A percentile compares a stretch with the other conserved stretches of the same genome.
These are phyloP conservation scores for Auricularia heimuer DNA, from an alignment of 768 basidiomycete genomes.

Conservation along the genomic window DNA sequence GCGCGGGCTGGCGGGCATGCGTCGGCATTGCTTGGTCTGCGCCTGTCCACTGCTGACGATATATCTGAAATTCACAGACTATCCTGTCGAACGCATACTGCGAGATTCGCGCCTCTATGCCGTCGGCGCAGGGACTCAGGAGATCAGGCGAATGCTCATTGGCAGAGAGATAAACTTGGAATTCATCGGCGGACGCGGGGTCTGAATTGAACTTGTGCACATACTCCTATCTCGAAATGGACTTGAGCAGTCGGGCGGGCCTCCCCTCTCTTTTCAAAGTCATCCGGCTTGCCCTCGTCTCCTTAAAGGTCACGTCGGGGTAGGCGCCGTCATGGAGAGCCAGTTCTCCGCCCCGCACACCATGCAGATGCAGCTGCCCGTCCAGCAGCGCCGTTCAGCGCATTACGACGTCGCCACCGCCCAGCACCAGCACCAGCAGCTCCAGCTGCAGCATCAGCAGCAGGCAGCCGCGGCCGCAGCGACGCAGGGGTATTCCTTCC, in stretches of 20 bases:
- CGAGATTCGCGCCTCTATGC: conserved; percentile 84
- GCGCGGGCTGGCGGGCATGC: neutral
- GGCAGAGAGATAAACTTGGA: conserved; percentile 86
- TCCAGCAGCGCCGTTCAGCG: neutral
- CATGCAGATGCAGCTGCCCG: neutral
- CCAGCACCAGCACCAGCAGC: neutral
- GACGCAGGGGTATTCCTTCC: neutral
- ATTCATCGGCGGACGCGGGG: conserved; percentile 17
- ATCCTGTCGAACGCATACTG: conserved; percentile 78
- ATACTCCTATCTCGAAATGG: neutral
- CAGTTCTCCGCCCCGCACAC: neutral
- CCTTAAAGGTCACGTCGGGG: neutral
- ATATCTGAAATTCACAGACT: conserved; percentile 42
- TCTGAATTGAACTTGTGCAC: neutral
- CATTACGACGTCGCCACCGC: neutral
- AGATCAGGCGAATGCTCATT: conserved; percentile 89
- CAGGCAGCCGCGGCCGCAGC: neutral
- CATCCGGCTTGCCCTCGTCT: neutral
- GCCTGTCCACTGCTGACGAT: neutral
- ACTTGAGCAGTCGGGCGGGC: neutral
- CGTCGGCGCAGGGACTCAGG: conserved; percentile 95
- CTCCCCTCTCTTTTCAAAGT: neutral
- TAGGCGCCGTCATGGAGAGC: neutral
- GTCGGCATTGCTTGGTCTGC: neutral
- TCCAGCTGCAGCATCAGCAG: neutral